A percentile compares a stretch with the other conserved stretches of the same genome.
These are phyloP conservation scores for Amylostereum areolatum DNA, from an alignment of 1,284 basidiomycete species.

Conservation along the genomic window DNA sequence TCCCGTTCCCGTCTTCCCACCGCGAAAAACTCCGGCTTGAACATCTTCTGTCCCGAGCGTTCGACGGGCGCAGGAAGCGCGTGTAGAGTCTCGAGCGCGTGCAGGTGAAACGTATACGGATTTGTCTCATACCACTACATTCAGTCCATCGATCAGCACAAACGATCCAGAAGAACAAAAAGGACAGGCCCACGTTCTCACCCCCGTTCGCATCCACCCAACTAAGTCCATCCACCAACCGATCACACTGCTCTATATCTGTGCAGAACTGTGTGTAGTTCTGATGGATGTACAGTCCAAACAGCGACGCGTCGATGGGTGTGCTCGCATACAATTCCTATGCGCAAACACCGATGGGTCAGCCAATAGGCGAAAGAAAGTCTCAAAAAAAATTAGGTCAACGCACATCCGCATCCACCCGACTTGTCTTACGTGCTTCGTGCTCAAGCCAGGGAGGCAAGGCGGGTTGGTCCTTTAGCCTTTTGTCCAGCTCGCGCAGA, in stretches of 20 bases:
- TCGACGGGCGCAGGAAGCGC: conserved; percentile 83
- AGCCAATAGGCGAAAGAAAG: background rate
- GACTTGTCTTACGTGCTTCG: conserved; percentile 65
- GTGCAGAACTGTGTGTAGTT: conserved; percentile 85
- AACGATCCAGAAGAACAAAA: background rate
- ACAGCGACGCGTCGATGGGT: conserved; percentile 86
- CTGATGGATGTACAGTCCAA: conserved; percentile 89
- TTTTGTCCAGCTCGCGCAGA: conserved; percentile 49
- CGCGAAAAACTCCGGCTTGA: conserved; percentile 72
- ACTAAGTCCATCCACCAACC: conserved; percentile 75
- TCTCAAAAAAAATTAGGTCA: background rate
- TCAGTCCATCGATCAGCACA: background rate
- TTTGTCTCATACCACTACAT: conserved; percentile 70
- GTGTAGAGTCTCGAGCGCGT: conserved; percentile 75
- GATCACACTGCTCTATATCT: conserved; percentile 71
- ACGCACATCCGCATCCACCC: conserved; percentile 78
- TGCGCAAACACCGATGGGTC: conserved; percentile 2
- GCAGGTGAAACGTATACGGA: conserved; percentile 80
- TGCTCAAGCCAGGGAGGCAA: conserved; percentile 52
- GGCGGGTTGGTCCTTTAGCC: conserved; percentile 42
- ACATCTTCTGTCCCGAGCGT: conserved; percentile 71
- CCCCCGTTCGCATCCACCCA: conserved; percentile 74
- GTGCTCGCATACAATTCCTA: conserved; percentile 79
- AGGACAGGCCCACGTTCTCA: conserved; percentile 39
- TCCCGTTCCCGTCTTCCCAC: conserved; percentile 45